Evolutionary conservation across 1,284 basidiomycete species (phyloP).

Genomic region (Puccinia horiana): DNA sequence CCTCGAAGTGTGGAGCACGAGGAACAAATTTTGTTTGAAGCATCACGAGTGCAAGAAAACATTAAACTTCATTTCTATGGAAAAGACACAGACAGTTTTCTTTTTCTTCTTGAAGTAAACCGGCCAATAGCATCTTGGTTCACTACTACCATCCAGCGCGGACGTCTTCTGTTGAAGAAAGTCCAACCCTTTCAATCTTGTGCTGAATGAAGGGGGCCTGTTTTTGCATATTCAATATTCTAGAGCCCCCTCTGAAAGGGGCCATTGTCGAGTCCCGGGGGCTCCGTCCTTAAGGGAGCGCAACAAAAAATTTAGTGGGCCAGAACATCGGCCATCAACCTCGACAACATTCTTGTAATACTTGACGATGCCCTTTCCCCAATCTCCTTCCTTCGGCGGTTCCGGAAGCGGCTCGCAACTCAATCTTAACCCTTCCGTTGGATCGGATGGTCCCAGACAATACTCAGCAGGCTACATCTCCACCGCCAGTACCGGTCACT

Average conservation of each 20-base stretch:
- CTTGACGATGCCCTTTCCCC: slow-evolving; percentile 29
- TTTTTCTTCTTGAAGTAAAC: too few relatives aligned
- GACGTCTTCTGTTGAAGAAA: too few relatives aligned
- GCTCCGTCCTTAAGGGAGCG: not conserved
- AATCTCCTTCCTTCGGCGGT: slow-evolving; percentile 13
- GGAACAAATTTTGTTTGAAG: too few relatives aligned
- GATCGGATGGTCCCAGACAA: slow-evolving; percentile 33
- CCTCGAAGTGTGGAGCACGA: too few relatives aligned
- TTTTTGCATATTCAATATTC: too few relatives aligned
- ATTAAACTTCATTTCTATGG: too few relatives aligned
- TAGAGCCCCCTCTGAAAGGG: not conserved
- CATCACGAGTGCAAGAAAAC: too few relatives aligned
- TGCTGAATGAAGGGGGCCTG: not conserved
- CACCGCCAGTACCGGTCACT: not conserved
- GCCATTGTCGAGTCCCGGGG: not conserved
- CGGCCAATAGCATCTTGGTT: too few relatives aligned
- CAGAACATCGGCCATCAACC: not conserved
- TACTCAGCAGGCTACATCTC: slow-evolving; percentile 48
- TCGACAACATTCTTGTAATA: not conserved
- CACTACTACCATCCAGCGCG: too few relatives aligned
- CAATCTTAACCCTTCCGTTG: slow-evolving; percentile 35
- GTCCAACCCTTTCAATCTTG: not conserved
- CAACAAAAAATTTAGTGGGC: not conserved
- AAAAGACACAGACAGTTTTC: too few relatives aligned
- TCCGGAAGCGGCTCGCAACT: slow-evolving; percentile 6